Evolutionary conservation across 2,329 filamentous ascomycete species (phyloP), one percentile per base, ranked within the genome.

Genomic region (Calonectria naviculata): DNA sequence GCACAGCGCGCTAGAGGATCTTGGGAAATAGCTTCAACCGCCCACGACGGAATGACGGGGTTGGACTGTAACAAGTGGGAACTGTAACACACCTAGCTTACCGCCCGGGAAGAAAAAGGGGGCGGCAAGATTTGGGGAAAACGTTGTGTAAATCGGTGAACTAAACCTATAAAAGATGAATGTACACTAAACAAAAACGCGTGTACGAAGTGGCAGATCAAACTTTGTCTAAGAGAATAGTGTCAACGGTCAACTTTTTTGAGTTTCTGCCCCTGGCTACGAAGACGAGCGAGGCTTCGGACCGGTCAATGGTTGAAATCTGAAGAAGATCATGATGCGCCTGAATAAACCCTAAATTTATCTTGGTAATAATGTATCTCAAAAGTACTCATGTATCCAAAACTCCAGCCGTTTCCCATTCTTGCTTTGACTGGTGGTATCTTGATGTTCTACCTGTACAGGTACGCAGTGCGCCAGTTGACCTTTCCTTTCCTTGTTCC

Each of bases 21-120:
- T 38, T n/a, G 12, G 42, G 54, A 34, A 26, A 28, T 26, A 2
- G 17, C 24, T 28, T 61, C 26, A 61, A 61, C 38, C 24, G 56
- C 38, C 38, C 24, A 44, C 12, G 56, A 41, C 36, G 19, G 56
- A 28, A 61, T 42, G 36, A 44, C 24, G n/a, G 21, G 36, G 19
- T 41, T 28, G 56, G 56, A 24, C n/a, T 44, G 36, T 44, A 29
- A 61, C 56, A 42, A 36, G n/a, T n/a, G 42, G 34, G 56, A 38
- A n/a, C 56, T 72, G 72, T 67, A 76, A 71, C 74, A 71, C 74
- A 69, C 70, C 63, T 34, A 38, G 38, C 26, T n/a, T 31, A 10
- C 38, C 56, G 56, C 38, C 56, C 21, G n/a, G 1, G 9, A 29
- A 42, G 29, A 42, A 31, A 21, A 21, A 36, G 21, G 36, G 26